phyloP scores from a whole-genome alignment of 768 basidiomycete species.

The Amanita pallidorosea region DNA sequence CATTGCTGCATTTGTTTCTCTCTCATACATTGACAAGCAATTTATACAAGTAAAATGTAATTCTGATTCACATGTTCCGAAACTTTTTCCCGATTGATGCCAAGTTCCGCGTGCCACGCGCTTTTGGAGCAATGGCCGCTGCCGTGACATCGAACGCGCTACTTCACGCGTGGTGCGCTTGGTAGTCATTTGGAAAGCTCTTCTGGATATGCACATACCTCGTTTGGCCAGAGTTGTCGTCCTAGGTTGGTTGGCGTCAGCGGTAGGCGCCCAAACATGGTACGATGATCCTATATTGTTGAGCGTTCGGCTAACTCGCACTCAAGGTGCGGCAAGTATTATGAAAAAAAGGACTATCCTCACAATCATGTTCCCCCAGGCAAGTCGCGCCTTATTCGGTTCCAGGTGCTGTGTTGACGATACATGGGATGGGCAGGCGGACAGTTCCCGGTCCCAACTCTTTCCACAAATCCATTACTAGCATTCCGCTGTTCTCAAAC shows the following conservation, averaged over 20 bases:
- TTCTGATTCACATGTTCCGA: too few species aligned
- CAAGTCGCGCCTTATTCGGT: conserved; percentile 6
- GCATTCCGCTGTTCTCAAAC: conserved; percentile 50
- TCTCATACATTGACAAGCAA: neutral
- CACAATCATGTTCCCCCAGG: conserved; percentile 34
- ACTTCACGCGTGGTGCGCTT: neutral
- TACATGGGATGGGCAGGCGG: conserved; percentile 19
- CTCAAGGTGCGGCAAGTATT: conserved; percentile 43
- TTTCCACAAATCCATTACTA: conserved; percentile 32
- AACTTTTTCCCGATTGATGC: too few species aligned
- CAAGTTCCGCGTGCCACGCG: too few species aligned
- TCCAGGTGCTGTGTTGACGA: neutral
- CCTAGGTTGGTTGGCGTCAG: neutral
- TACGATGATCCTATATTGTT: neutral
- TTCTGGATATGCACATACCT: neutral
- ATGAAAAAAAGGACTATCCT: conserved; percentile 22
- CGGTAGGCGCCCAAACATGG: conserved; percentile 4
- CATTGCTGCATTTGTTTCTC: conserved; percentile 6
- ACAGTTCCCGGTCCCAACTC: conserved; percentile 29
- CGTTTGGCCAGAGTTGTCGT: neutral
- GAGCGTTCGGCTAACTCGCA: neutral
- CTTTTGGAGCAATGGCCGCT: too few species aligned
- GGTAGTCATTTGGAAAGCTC: neutral
- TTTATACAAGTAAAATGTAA: too few species aligned
- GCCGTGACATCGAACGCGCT: too few species aligned